Base-by-base conservation (phyloP, 2,329 filamentous ascomycete species). In the Sporothrix variecibatus region DNA sequence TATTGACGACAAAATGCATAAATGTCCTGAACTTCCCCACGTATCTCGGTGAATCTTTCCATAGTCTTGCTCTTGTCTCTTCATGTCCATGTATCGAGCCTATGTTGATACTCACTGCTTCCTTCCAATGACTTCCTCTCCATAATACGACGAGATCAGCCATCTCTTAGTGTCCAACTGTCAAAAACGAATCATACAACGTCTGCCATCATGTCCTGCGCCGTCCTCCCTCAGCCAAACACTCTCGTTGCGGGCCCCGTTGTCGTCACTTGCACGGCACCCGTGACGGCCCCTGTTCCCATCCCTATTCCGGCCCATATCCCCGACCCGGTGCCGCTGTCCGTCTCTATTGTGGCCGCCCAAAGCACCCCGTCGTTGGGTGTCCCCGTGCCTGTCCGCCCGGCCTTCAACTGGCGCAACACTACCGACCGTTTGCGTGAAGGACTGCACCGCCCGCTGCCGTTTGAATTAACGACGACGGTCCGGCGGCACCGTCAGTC, bases 341-440 rank as follows among this genome's bases (percentile, higher is more conserved):
- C 31, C 1, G 31, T 62, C 17, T 62, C 58, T 6, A 38, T 38
- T 28, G 28, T 15, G n/a, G 23, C 28, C 17, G 31, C 58, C 5
- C 58, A 62, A 12, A 3, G 8, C n/a, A 3, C 58, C 2, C 6
- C 17, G 11, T 15, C 11, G 2, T 15, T 62, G 28, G 17, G 20
- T 3, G 62, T 65, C 4, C 38, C 38, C 4, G 64, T 67, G 5
- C 64, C 64, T 12, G 40, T n/a, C 40, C 64, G 64, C n/a, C 64
- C 64, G 12, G 64, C 64, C 38, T 67, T 67, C 26, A 67, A 67
- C 64, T 67, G 64, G 64, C 64, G 40, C 64, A 67, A 67, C 64
- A 49, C 38, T 4, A 46, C 64, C 12, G 64, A 67, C n/a, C 64
- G 64, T 8, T 23, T 67, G 40, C 64, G 64, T 4, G 64, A 67